Evolutionary conservation across 306 rosid species (phyloP).

Genomic region (Carpinus viminea): DNA sequence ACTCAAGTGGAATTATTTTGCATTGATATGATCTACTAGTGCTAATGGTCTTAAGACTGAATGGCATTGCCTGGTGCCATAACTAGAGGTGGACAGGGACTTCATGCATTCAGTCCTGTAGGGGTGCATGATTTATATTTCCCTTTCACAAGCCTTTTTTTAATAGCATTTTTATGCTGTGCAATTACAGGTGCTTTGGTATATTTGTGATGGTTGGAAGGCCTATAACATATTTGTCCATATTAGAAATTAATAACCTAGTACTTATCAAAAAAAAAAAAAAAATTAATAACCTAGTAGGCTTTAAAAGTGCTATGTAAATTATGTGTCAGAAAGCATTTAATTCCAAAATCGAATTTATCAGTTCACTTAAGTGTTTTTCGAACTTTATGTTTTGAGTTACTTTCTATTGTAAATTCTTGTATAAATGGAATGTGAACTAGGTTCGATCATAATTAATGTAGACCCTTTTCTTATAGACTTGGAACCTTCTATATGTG

Average conservation of each 20-base stretch:
- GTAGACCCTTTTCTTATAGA: slow-evolving; percentile 4
- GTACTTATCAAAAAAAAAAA: no score
- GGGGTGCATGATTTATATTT: background rate
- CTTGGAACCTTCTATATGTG: background rate
- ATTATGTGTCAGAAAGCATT: background rate
- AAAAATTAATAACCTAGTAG: background rate
- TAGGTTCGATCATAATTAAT: background rate
- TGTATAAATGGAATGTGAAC: background rate
- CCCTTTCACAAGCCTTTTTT: background rate
- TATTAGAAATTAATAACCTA: background rate
- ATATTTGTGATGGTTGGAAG: background rate
- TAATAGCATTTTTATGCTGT: background rate
- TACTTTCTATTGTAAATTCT: background rate
- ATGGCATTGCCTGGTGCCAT: background rate
- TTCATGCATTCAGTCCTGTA: background rate
- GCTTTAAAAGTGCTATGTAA: background rate
- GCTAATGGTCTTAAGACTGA: background rate
- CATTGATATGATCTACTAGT: background rate
- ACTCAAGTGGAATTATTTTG: background rate
- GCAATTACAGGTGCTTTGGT: background rate
- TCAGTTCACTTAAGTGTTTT: background rate
- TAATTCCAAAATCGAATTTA: background rate
- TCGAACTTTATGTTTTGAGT: background rate
- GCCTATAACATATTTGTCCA: background rate
- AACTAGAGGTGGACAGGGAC: background rate